These are phyloP conservation scores for Ceratobasidium sp. DNA, from an alignment of 1,284 basidiomycete species.

Conservation along the genomic window DNA sequence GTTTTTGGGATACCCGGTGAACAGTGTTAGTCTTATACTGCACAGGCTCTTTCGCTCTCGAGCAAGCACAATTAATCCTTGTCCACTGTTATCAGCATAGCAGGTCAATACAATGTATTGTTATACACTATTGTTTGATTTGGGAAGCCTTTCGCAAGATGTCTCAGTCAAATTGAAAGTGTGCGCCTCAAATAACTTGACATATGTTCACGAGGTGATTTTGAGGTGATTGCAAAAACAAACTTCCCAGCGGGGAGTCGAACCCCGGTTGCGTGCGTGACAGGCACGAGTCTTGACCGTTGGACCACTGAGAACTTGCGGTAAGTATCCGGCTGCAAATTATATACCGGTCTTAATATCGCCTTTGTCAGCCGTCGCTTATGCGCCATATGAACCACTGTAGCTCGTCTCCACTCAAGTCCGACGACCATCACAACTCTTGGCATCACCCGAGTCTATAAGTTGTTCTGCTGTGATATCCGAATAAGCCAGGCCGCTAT, in stretches of 20 bases:
- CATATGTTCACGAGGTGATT: too few relatives aligned
- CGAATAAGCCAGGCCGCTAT: too few relatives aligned
- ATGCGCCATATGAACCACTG: not conserved
- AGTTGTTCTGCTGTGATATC: too few relatives aligned
- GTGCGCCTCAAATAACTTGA: too few relatives aligned
- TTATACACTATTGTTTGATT: not conserved
- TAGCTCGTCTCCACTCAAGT: not conserved
- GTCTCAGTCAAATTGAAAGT: too few relatives aligned
- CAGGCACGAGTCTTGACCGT: conserved; percentile 29
- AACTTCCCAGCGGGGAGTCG: conserved; percentile 36
- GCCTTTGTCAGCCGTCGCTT: not conserved
- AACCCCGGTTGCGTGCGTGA: conserved; percentile 29
- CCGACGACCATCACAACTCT: not conserved
- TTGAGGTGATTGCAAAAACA: conserved; percentile 4
- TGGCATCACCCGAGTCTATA: too few relatives aligned
- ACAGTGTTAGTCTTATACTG: not conserved
- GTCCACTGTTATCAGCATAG: too few relatives aligned
- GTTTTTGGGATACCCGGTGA: not conserved
- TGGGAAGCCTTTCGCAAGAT: not conserved
- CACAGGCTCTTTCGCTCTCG: not conserved
- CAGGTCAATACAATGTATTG: not conserved
- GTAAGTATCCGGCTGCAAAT: too few relatives aligned
- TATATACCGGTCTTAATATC: too few relatives aligned
- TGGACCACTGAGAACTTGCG: conserved; percentile 40
- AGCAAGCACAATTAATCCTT: too few relatives aligned